These are phyloP conservation scores for Amanita jacksonii DNA, from an alignment of 768 basidiomycete species.

Conservation along the genomic window DNA sequence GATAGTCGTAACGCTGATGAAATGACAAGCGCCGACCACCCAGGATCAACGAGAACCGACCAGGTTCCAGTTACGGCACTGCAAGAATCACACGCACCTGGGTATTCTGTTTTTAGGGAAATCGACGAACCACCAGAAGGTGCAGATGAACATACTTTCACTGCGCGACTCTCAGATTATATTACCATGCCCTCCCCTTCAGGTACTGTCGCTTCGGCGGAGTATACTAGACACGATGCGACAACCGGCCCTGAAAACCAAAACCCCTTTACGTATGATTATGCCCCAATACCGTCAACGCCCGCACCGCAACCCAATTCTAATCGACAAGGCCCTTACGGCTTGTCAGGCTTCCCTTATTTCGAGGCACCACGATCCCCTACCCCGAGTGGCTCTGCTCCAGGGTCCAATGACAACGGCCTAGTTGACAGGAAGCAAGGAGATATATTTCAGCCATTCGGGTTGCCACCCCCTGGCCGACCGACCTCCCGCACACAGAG, in stretches of 20 bases:
- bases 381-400: constrained; percentile 32
- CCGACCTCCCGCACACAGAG: constrained; percentile 24
- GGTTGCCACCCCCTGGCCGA: constrained; percentile 31
- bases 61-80: no score
- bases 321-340: neutral
- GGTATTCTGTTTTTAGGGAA: constrained; percentile 43
- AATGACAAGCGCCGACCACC: no score
- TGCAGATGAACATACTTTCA: constrained; percentile 40
- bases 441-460: constrained; percentile 38
- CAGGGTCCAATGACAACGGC: constrained; percentile 7
- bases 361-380: constrained; percentile 53
- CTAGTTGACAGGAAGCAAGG: constrained; percentile 23
- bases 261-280: constrained; percentile 43
- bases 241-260: constrained; percentile 48
- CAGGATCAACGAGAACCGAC: no score
- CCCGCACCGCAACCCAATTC: constrained; percentile 34
- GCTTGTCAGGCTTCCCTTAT: constrained; percentile 35
- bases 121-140: constrained; percentile 22
- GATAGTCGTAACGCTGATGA: no score
- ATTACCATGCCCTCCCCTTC: constrained; percentile 37
- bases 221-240: constrained; percentile 10
- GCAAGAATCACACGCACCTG: constrained; percentile 22
- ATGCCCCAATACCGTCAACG: constrained; percentile 42
- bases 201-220: constrained; percentile 16
- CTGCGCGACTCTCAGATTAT: constrained; percentile 41